Evolutionary conservation across 345 rosid genomes (phyloP), one percentile per base, ranked within the genome.

Genomic region (Salix udensis): DNA sequence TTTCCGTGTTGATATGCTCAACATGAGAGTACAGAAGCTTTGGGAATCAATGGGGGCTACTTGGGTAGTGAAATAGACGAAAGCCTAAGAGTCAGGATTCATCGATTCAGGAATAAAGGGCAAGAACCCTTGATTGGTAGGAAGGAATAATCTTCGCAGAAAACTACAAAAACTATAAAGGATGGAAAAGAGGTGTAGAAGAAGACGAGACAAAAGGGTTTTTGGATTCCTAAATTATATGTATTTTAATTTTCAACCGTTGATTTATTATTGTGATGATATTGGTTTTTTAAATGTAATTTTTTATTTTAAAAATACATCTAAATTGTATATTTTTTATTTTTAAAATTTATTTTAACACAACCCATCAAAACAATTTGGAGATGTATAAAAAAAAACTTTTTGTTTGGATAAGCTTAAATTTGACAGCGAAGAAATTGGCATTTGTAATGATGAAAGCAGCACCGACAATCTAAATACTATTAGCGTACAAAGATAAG

Each of bases 11-110:
- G 31, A 2, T 30, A 3, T 30, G 34, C n/a, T 7, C 14, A 50
- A 2, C 50, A 5, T 23, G 44, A 31, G 65, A 60, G 21, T 3
- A 65, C 11, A 8, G 13, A 28, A 28, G 46, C 42, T 39, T 53
- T 10, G 19, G 13, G 26, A 0, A 40, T 19, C 50, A 26, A 12
- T 10, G 26, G 21, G 26, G 77, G 65, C 67, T n/a, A 23, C 40
- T 16, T 23, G 77, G 74, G 36, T 2, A 8, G 23, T 70, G 70
- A 53, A 83, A 53, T 71, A 75, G 85, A 81, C 82, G 74, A 80
- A 34, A 82, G 52, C 4, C 15, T 3, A 28, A 61, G 68, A 72
- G 81, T 26, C 0, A 26, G 36, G 21, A 8, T 34, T 39, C 26
- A n/a, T 55, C 0, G 42, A 39, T 39, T 39, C 28, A 66, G 44